phyloP scores from a whole-genome alignment of 257 asterid genomes.

The Petunia secreta region DNA sequence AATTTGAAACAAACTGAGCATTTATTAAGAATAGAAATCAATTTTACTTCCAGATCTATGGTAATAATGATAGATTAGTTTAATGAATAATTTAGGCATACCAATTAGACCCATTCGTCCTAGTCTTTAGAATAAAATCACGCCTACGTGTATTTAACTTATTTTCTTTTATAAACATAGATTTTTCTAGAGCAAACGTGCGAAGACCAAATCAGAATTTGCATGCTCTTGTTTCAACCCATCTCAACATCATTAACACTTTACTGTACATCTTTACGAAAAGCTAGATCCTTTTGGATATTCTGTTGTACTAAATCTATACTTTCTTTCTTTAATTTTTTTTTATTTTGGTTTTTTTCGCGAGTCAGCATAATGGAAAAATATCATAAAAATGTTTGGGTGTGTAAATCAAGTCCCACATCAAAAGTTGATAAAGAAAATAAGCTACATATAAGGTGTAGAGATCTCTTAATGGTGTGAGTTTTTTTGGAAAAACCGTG shows the following conservation, averaged over 20 bases:
- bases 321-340: background rate
- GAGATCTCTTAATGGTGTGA: no score
- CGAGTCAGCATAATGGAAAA: no score
- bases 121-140: background rate
- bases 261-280: background rate
- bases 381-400: no score
- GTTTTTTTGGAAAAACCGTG: no score
- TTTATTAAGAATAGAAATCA: slow-evolving; percentile 12
- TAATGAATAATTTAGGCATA: background rate
- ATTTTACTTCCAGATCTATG: no score
- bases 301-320: background rate
- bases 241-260: background rate
- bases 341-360: no score
- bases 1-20: background rate
- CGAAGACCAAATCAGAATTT: slow-evolving; percentile 18
- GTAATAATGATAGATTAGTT: no score
- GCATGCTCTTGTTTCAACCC: background rate
- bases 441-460: no score
- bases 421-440: no score
- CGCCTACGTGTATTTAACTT: background rate
- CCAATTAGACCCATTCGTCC: background rate
- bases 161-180: no score
- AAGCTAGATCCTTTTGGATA: slow-evolving; percentile 18
- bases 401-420: no score
- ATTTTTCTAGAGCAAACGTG: background rate